Percentiles rank a stretch among this genome's conserved stretches.
phyloP scores from a whole-genome alignment of 495 filamentous ascomycete species.

The Penicillium pulvis region DNA sequence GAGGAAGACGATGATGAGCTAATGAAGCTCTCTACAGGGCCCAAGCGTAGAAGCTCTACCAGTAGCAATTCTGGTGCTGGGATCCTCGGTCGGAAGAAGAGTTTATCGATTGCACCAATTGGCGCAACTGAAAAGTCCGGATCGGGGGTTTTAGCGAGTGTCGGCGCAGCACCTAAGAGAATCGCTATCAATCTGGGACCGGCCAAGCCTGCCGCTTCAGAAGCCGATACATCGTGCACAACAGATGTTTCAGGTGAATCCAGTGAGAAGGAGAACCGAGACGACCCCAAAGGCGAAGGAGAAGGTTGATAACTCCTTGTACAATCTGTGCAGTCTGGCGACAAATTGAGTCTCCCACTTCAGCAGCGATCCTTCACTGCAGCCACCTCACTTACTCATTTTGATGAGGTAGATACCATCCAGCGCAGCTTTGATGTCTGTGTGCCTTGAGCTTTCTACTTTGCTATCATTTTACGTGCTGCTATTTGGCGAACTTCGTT shows the following conservation, averaged over 20 bases:
- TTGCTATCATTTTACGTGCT: conserved; percentile 13
- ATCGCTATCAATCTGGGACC: conserved; percentile 52
- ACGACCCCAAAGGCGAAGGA: conserved; percentile 32
- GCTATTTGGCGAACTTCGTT: conserved; percentile 17
- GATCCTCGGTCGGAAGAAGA: conserved; percentile 44
- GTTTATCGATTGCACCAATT: conserved; percentile 37
- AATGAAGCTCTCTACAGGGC: conserved; percentile 64
- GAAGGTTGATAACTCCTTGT: conserved; percentile 22
- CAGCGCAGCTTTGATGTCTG: conserved; percentile 24
- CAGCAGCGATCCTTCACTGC: conserved; percentile 16
- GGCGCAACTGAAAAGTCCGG: conserved; percentile 33
- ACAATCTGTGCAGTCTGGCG: conserved; percentile 12
- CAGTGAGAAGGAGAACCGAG: conserved; percentile 45
- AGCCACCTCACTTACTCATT: conserved; percentile 21
- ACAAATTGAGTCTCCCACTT: conserved; percentile 16
- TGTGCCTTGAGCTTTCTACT: conserved; percentile 6
- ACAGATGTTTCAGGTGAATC: conserved; percentile 19
- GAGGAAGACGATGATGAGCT: conserved; percentile 86
- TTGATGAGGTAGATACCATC: conserved; percentile 45
- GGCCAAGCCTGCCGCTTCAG: conserved; percentile 22
- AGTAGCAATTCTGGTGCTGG: conserved; percentile 39
- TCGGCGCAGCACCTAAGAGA: conserved; percentile 45
- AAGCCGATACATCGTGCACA: conserved; percentile 17
- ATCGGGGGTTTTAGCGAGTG: conserved; percentile 24
- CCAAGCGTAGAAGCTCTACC: conserved; percentile 64